Conservation (phyloP, 2,329 filamentous ascomycete species). For the Nemania abortiva region DNA sequence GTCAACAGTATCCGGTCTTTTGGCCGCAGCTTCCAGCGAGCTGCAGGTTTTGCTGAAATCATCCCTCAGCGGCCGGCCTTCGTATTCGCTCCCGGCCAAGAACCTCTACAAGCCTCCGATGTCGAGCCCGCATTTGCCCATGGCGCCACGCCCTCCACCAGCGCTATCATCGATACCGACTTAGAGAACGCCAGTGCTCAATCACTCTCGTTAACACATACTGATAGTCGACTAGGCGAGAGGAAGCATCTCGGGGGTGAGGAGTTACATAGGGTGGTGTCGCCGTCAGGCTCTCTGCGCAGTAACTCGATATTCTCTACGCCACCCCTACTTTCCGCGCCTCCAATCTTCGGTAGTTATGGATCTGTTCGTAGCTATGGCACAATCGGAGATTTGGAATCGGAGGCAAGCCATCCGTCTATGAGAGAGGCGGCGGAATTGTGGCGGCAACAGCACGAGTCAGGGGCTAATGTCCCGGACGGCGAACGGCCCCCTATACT, state of each 20-base stretch:
- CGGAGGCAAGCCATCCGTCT: constrained; percentile 57
- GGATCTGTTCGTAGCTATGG: constrained; percentile 68
- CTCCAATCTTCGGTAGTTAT: constrained; percentile 79
- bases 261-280: constrained; percentile 53
- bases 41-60: constrained; percentile 88
- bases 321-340: constrained; percentile 72
- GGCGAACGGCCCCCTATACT: constrained; percentile 79
- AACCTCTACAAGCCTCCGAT: constrained; percentile 56
- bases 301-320: constrained; percentile 67
- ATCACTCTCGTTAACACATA: constrained; percentile 33
- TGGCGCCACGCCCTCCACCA: constrained; percentile 54
- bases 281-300: constrained; percentile 50
- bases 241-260: constrained; percentile 60
- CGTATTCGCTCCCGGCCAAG: constrained; percentile 70
- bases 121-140: constrained; percentile 58
- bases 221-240: constrained; percentile 51
- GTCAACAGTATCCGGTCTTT: constrained; percentile 96
- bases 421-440: constrained; percentile 65
- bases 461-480: constrained; percentile 60
- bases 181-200: constrained; percentile 46
- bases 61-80: constrained; percentile 83
- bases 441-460: constrained; percentile 66
- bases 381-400: constrained; percentile 64
- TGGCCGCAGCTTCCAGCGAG: constrained; percentile 90
- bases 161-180: constrained; percentile 45